A percentile compares a stretch with the other conserved stretches of the same genome.
Conservation (phyloP, 306 rosid species). For the Senna tora region DNA sequence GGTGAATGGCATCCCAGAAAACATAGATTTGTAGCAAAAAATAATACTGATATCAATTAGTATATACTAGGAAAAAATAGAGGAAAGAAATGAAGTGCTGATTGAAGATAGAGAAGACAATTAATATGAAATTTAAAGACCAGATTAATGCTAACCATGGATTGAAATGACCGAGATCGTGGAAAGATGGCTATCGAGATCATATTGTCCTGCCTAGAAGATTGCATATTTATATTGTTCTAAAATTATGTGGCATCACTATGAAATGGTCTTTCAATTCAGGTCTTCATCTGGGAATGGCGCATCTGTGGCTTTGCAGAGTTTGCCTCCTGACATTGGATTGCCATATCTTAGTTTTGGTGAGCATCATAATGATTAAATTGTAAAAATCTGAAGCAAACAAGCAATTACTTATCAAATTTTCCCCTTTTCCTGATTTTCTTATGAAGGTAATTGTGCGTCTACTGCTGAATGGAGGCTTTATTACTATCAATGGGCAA, state of each 20-base stretch:
- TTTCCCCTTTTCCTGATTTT: slow-evolving; percentile 9
- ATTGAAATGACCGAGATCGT: too few relatives aligned
- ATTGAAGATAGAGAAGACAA: background rate
- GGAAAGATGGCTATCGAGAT: too few relatives aligned
- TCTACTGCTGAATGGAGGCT: slow-evolving; percentile 75
- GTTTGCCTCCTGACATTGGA: slow-evolving; percentile 69
- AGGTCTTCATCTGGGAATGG: slow-evolving; percentile 88
- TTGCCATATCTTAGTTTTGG: slow-evolving; percentile 61
- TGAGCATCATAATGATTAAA: slow-evolving; percentile 49
- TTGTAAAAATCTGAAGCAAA: slow-evolving; percentile 30
- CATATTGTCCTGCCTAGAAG: too few relatives aligned
- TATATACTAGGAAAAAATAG: slow-evolving; percentile 6
- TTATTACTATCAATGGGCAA: slow-evolving; percentile 89
- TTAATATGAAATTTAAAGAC: background rate
- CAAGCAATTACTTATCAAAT: slow-evolving; percentile 12
- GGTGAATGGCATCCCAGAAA: slow-evolving; percentile 12
- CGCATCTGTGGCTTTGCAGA: slow-evolving; percentile 78
- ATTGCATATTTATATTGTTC: too few relatives aligned
- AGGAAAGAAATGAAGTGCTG: slow-evolving; percentile 13
- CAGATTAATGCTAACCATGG: background rate
- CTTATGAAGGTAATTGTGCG: slow-evolving; percentile 53
- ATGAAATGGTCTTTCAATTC: slow-evolving; percentile 42
- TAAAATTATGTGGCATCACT: slow-evolving; percentile 9
- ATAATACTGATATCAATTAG: background rate
- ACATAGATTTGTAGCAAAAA: background rate